Evolutionary conservation across 2,329 filamentous ascomycete genomes (phyloP).

Genomic region (Thermoascus crustaceus): DNA sequence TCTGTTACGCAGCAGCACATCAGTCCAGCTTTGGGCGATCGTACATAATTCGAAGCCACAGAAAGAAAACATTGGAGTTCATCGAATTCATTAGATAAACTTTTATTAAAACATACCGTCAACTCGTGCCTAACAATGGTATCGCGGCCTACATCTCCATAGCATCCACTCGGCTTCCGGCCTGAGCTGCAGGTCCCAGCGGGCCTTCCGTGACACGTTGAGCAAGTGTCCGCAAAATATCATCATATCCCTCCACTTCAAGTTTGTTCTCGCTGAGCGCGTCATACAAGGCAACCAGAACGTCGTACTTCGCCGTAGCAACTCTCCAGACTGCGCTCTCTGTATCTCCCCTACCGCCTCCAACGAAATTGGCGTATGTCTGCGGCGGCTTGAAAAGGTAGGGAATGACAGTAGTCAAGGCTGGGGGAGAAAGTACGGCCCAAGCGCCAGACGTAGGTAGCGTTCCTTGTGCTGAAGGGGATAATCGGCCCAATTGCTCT

Average conservation of each 20-base stretch:
- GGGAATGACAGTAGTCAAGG: slow-evolving; percentile 44
- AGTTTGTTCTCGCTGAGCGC: slow-evolving; percentile 32
- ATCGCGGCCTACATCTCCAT: slow-evolving; percentile 28
- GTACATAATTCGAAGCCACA: too few species aligned
- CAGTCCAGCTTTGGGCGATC: too few species aligned
- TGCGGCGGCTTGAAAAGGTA: slow-evolving; percentile 51
- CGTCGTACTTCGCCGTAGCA: slow-evolving; percentile 50
- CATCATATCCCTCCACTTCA: slow-evolving; percentile 26
- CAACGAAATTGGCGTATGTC: slow-evolving; percentile 51
- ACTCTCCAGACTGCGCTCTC: slow-evolving; percentile 52
- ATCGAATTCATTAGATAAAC: too few species aligned
- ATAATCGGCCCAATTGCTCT: slow-evolving; percentile 27
- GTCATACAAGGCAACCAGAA: slow-evolving; percentile 42
- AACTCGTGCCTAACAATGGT: too few species aligned
- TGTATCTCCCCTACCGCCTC: slow-evolving; percentile 46
- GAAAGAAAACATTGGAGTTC: too few species aligned
- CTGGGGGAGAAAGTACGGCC: slow-evolving; percentile 45
- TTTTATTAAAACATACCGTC: too few species aligned
- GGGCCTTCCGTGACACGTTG: slow-evolving; percentile 36
- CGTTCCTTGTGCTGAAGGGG: slow-evolving; percentile 24
- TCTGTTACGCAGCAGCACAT: too few species aligned
- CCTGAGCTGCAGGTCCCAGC: slow-evolving; percentile 26
- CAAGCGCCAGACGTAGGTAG: slow-evolving; percentile 41
- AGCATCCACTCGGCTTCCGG: slow-evolving; percentile 28
- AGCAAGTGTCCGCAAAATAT: slow-evolving; percentile 32